phyloP scores from a whole-genome alignment of 176 grass and related monocot species.

The Pharus latifolius region DNA sequence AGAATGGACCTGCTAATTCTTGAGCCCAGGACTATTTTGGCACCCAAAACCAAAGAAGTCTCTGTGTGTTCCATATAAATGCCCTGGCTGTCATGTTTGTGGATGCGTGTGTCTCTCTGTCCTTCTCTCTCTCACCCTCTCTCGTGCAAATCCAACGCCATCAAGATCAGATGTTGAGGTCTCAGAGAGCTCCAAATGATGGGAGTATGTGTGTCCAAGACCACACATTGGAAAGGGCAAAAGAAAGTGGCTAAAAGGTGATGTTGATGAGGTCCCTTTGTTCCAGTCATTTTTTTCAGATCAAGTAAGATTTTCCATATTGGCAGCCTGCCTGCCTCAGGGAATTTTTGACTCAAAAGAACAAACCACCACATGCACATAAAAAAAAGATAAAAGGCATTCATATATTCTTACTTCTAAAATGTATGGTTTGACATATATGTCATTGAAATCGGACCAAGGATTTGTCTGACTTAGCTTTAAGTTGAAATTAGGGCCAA shows the following conservation, averaged over 20 bases:
- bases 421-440: too few relatives aligned
- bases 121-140: not conserved
- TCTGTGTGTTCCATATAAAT: not conserved
- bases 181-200: not conserved
- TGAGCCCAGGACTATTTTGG: not conserved
- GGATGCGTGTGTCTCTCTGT: too few relatives aligned
- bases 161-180: constrained; percentile 13
- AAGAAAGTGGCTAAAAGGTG: not conserved
- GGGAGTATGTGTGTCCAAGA: too few relatives aligned
- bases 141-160: not conserved
- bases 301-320: not conserved
- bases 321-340: not conserved
- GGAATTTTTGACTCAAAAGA: not conserved
- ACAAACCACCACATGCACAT: not conserved
- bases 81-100: not conserved
- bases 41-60: constrained; percentile 7
- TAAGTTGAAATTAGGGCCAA: too few relatives aligned
- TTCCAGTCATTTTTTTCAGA: not conserved
- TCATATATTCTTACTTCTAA: not conserved
- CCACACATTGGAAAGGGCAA: too few relatives aligned
- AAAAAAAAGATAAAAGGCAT: not conserved
- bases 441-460: too few relatives aligned
- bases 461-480: too few relatives aligned
- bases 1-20: too few relatives aligned
- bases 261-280: not conserved